phyloP scores from a whole-genome alignment of 768 basidiomycete species.

The Galerina marginata region DNA sequence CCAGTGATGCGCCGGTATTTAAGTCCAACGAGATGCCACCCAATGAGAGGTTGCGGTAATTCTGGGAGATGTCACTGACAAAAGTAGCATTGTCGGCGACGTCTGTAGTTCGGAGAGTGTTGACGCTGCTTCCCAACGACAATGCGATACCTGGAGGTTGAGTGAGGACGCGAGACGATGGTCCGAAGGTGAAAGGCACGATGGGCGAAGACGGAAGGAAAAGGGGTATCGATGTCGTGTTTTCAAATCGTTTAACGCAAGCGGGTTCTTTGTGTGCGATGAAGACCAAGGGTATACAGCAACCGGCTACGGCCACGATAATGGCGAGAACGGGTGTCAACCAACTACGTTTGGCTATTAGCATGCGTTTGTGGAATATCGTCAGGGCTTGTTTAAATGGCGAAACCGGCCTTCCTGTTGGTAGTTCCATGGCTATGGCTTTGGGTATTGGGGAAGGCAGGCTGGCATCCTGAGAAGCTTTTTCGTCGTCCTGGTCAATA shows the following conservation, averaged over 20 bases:
- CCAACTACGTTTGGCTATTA: conserved; percentile 73
- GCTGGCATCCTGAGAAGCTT: conserved; percentile 18
- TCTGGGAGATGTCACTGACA: conserved; percentile 51
- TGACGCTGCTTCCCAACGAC: conserved; percentile 49
- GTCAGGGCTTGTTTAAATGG: conserved; percentile 71
- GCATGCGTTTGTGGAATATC: conserved; percentile 72
- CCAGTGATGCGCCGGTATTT: conserved; percentile 51
- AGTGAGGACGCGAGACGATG: conserved; percentile 45
- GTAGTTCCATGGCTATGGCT: conserved; percentile 40
- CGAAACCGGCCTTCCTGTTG: conserved; percentile 57
- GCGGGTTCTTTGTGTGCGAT: conserved; percentile 54
- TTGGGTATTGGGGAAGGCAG: conserved; percentile 26
- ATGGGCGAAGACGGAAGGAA: conserved; percentile 59
- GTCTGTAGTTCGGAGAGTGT: conserved; percentile 40
- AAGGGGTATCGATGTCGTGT: conserved; percentile 47
- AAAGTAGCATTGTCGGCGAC: conserved; percentile 67
- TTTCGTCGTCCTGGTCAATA: conserved; percentile 26
- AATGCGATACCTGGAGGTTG: conserved; percentile 60
- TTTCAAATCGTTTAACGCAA: conserved; percentile 49
- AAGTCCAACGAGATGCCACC: conserved; percentile 74
- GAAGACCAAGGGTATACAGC: conserved; percentile 73
- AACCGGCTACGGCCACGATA: conserved; percentile 61
- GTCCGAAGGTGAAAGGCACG: conserved; percentile 32
- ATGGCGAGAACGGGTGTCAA: conserved; percentile 62
- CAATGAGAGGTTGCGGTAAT: conserved; percentile 59